These are phyloP conservation scores for Vicia faba DNA, from an alignment of 306 rosid genomes.

Conservation along the genomic window DNA sequence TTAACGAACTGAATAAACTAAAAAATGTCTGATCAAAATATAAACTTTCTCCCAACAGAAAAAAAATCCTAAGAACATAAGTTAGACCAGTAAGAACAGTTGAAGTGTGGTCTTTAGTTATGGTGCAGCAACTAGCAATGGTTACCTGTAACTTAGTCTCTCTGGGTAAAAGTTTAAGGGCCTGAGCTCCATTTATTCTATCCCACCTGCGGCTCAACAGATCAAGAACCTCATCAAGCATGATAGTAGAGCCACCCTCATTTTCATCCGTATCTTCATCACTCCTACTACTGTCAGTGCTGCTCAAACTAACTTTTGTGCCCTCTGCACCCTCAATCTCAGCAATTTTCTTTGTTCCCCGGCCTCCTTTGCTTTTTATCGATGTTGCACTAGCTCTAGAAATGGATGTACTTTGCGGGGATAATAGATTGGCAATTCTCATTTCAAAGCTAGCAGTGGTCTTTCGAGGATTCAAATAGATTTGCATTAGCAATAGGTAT, in stretches of 20 bases:
- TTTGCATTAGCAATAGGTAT: constrained; percentile 85
- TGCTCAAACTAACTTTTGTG: constrained; percentile 58
- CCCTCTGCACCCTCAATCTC: constrained; percentile 96
- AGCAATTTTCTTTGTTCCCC: constrained; percentile 81
- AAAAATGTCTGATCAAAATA: constrained; percentile 4
- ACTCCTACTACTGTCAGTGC: constrained; percentile 85
- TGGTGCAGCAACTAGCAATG: constrained; percentile 27
- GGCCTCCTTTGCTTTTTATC: constrained; percentile 60
- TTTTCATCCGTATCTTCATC: constrained; percentile 85
- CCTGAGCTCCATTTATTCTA: constrained; percentile 95
- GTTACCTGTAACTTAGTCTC: constrained; percentile 93
- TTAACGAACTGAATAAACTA: constrained; percentile 4
- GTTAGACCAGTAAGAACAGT: constrained; percentile 15
- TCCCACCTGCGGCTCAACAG: constrained; percentile 91
- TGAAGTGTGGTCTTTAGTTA: constrained; percentile 9
- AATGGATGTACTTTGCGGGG: constrained; percentile 53
- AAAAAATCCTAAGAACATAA: constrained; percentile 16
- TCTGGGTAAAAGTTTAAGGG: constrained; percentile 88
- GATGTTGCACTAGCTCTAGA: constrained; percentile 59
- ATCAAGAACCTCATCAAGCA: constrained; percentile 92
- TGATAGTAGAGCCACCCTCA: constrained; percentile 68
- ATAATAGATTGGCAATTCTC: constrained; percentile 69
- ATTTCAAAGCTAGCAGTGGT: constrained; percentile 75
- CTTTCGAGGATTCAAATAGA: constrained; percentile 86
- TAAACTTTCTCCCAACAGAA: constrained; percentile 9